Conservation (phyloP, 495 filamentous ascomycete genomes). For the Penicillium turbatum region DNA sequence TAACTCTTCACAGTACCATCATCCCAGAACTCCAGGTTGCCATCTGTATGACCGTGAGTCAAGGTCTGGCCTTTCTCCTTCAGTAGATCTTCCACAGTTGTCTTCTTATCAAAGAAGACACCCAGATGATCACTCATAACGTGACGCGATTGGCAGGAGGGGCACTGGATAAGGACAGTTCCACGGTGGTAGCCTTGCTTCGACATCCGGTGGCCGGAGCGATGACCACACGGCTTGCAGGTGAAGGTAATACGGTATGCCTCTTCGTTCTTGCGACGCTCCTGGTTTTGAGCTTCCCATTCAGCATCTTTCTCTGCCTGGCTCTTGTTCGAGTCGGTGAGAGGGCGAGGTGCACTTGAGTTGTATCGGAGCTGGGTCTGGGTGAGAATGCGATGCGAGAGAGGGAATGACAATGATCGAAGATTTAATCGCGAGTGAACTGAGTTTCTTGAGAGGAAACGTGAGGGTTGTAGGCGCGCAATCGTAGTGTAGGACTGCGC, state of each 20-base stretch:
- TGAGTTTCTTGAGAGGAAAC: conserved; percentile 15
- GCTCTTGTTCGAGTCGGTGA: conserved; percentile 27
- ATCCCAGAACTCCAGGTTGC: conserved; percentile 66
- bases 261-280: conserved; percentile 51
- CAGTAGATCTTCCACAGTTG: conserved; percentile 37
- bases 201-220: conserved; percentile 72
- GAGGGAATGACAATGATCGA: conserved; percentile 1
- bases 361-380: conserved; percentile 23
- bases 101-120: conserved; percentile 42
- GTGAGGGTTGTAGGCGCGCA: conserved; percentile 10
- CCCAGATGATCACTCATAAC: conserved; percentile 84
- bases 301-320: conserved; percentile 26
- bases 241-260: conserved; percentile 86
- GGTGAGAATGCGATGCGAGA: conserved; percentile 4
- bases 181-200: conserved; percentile 94
- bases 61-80: conserved; percentile 29
- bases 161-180: conserved; percentile 82
- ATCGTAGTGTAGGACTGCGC: conserved; percentile 4
- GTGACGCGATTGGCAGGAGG: conserved; percentile 76
- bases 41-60: conserved; percentile 40
- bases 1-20: conserved; percentile 47
- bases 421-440: neutral
- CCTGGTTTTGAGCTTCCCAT: conserved; percentile 28
- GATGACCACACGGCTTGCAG: conserved; percentile 74
- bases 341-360: conserved; percentile 28